A percentile compares a stretch with the other conserved stretches of the same genome.
Evolutionary conservation across 2,329 filamentous ascomycete species (phyloP).

Genomic region (Aphanoascus verrucosus): DNA sequence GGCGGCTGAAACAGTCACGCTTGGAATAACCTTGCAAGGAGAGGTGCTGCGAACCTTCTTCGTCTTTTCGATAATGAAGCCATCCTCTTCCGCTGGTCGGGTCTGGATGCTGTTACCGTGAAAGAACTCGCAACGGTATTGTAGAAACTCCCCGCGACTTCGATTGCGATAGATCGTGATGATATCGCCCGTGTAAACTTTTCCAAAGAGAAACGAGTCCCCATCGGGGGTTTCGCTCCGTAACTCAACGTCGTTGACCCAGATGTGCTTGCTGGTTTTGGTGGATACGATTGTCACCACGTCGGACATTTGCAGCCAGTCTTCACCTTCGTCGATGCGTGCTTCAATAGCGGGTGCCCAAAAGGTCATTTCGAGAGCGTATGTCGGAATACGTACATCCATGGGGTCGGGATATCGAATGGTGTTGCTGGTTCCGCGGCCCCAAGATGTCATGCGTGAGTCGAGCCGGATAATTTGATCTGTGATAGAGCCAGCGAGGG

Average conservation of each 20-base stretch:
- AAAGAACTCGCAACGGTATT: constrained; percentile 38
- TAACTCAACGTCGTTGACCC: constrained; percentile 62
- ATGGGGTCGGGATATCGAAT: constrained; percentile 50
- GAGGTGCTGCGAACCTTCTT: constrained; percentile 21
- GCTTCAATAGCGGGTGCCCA: constrained; percentile 59
- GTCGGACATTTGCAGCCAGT: constrained; percentile 44
- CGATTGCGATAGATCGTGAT: constrained; percentile 58
- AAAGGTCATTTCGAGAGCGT: constrained; percentile 66
- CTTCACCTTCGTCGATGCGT: constrained; percentile 45
- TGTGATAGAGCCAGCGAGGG: constrained; percentile 54
- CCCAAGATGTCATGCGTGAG: constrained; percentile 63
- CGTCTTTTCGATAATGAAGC: constrained; percentile 33
- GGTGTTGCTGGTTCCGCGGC: constrained; percentile 59
- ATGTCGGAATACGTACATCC: constrained; percentile 68
- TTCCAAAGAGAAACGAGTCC: constrained; percentile 48
- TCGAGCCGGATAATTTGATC: constrained; percentile 56
- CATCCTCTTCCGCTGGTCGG: constrained; percentile 34
- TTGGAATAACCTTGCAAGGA: not conserved
- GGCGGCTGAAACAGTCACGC: constrained; percentile 3
- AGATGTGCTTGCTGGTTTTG: constrained; percentile 64
- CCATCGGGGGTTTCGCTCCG: constrained; percentile 43
- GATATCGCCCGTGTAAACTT: constrained; percentile 64
- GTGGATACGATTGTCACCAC: constrained; percentile 66
- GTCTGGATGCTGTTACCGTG: constrained; percentile 35
- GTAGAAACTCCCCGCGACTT: constrained; percentile 32